Evolutionary conservation across 208 protist genomes (phyloP).

Genomic region (Trypanosoma congolense): DNA sequence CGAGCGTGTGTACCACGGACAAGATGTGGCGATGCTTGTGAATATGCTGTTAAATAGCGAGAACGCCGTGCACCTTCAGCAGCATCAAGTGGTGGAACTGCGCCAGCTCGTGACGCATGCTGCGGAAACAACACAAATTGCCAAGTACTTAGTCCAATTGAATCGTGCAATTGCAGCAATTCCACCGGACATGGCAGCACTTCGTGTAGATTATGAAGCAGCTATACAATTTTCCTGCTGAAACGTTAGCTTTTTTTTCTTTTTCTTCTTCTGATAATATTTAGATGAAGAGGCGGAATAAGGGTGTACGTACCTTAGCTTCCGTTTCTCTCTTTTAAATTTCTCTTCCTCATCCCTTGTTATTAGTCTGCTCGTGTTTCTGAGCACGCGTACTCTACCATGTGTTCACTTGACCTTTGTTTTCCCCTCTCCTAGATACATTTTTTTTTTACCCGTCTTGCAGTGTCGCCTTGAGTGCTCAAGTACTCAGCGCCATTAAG

Average conservation of each 20-base stretch:
- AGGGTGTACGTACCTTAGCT: too few relatives aligned
- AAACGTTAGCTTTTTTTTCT: neutral
- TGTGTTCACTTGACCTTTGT: too few relatives aligned
- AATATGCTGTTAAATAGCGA: constrained; percentile 50
- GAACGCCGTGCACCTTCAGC: constrained; percentile 36
- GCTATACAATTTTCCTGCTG: constrained; percentile 21
- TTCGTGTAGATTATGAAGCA: constrained; percentile 36
- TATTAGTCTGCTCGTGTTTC: too few relatives aligned
- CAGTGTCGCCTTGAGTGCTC: too few relatives aligned
- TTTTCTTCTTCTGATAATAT: neutral
- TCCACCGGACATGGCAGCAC: constrained; percentile 35
- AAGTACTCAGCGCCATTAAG: too few relatives aligned
- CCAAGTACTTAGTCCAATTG: constrained; percentile 68
- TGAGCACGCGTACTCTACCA: too few relatives aligned
- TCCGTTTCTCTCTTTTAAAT: too few relatives aligned
- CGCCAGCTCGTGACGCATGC: constrained; percentile 59
- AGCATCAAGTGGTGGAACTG: constrained; percentile 45
- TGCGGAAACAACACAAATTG: constrained; percentile 60
- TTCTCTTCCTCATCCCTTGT: too few relatives aligned
- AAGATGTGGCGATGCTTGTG: constrained; percentile 47
- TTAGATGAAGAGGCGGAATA: too few relatives aligned
- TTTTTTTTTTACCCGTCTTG: too few relatives aligned
- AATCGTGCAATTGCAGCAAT: constrained; percentile 62
- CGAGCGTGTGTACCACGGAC: constrained; percentile 43
- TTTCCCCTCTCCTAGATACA: too few relatives aligned